Evolutionary conservation across 768 basidiomycete genomes (phyloP).

Genomic region (Filobasidium floriforme): DNA sequence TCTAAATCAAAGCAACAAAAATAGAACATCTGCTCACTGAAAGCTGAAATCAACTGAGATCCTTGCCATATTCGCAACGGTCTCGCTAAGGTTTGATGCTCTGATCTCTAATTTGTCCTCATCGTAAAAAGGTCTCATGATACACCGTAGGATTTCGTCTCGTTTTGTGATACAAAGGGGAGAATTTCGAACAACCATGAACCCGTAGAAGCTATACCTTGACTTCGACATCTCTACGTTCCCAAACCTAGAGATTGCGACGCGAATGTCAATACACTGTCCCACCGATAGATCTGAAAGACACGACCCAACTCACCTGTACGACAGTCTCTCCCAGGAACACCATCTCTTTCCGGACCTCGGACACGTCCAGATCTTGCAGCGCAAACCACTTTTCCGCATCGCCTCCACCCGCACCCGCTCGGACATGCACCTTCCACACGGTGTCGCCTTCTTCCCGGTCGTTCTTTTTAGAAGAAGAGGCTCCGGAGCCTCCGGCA

Average conservation of each 20-base stretch:
- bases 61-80: no score
- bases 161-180: neutral
- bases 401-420: slow-evolving; percentile 61
- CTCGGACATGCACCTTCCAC: slow-evolving; percentile 63
- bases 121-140: no score
- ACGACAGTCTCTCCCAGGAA: slow-evolving; percentile 93
- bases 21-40: no score
- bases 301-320: slow-evolving; percentile 55
- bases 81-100: no score
- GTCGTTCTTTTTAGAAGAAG: slow-evolving; percentile 31
- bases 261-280: neutral
- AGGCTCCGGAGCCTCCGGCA: slow-evolving; percentile 33
- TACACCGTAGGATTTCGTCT: neutral
- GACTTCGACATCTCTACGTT: slow-evolving; percentile 36
- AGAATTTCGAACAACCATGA: no score
- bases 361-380: slow-evolving; percentile 91
- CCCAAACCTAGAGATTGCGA: slow-evolving; percentile 31
- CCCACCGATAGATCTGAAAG: neutral
- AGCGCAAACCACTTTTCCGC: slow-evolving; percentile 92
- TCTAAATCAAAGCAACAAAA: no score
- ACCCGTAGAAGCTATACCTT: slow-evolving; percentile 1
- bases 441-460: slow-evolving; percentile 79
- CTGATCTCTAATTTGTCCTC: no score
- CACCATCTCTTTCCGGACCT: slow-evolving; percentile 95
- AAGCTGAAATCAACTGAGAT: no score